phyloP scores from a whole-genome alignment of 2,329 filamentous ascomycete species.

The Lachnellula occidentalis region DNA sequence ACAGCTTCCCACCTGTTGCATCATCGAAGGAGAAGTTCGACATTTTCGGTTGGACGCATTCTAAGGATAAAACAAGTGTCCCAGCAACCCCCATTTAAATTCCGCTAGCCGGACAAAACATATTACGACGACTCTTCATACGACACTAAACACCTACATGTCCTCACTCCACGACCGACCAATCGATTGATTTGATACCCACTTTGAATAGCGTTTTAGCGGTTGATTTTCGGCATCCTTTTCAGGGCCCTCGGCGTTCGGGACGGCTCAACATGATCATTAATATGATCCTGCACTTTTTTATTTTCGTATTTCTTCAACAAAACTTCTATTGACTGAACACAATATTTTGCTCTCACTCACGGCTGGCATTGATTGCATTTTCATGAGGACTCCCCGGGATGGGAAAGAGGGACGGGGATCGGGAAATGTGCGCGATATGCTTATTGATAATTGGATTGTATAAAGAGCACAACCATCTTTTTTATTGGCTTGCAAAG shows the following conservation, averaged over 20 bases:
- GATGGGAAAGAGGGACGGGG: neutral
- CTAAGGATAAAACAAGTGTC: slow-evolving; percentile 18
- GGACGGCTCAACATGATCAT: neutral
- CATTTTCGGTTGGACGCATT: slow-evolving; percentile 45
- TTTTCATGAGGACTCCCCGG: neutral
- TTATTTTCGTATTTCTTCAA: neutral
- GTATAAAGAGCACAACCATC: neutral
- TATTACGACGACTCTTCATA: slow-evolving; percentile 6
- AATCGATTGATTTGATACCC: slow-evolving; percentile 32
- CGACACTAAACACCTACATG: slow-evolving; percentile 8
- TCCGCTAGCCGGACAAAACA: slow-evolving; percentile 3
- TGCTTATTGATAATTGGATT: neutral
- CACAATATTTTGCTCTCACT: neutral
- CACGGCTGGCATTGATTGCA: neutral
- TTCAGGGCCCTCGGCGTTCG: slow-evolving; percentile 8
- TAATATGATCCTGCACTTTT: slow-evolving; percentile 1
- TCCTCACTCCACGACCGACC: slow-evolving; percentile 10
- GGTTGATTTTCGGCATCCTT: slow-evolving; percentile 24
- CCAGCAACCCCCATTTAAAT: slow-evolving; percentile 13
- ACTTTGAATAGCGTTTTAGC: slow-evolving; percentile 35
- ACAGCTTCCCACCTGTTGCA: slow-evolving; percentile 20
- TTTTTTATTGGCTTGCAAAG: neutral
- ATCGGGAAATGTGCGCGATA: neutral
- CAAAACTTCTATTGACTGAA: neutral
- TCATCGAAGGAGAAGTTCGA: slow-evolving; percentile 45